A percentile compares a stretch with the other conserved stretches of the same genome.
These are phyloP conservation scores for Zygosaccharomyces bisporus DNA, from an alignment of 805 yeast genomes.

Conservation along the genomic window DNA sequence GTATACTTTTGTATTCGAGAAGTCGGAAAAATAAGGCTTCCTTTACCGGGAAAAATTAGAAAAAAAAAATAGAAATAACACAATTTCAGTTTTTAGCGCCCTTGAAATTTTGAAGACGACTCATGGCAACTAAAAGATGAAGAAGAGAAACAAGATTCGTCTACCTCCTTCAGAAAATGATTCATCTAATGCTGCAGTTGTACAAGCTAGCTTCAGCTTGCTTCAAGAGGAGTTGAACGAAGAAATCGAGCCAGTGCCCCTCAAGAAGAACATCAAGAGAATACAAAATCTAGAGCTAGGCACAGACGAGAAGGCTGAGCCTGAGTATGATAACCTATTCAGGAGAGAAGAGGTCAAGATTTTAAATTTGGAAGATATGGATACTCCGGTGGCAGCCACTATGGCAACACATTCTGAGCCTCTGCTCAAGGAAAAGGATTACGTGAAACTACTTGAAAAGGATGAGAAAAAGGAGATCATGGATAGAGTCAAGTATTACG, in stretches of 20 bases:
- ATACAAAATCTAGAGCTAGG: not conserved
- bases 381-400: not conserved
- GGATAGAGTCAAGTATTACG: constrained; percentile 22
- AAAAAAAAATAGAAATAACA: too few species aligned
- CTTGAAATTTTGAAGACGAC: too few species aligned
- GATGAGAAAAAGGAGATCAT: constrained; percentile 29
- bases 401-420: not conserved
- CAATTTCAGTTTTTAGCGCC: not conserved
- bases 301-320: not conserved
- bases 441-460: constrained; percentile 25
- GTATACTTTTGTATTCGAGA: not conserved
- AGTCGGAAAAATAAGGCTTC: not conserved
- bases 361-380: constrained; percentile 24
- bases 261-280: constrained; percentile 8
- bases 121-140: constrained; percentile 1
- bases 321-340: constrained; percentile 9
- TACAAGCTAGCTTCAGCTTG: constrained; percentile 3
- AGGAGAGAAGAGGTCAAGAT: constrained; percentile 9
- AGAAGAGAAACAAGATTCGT: constrained; percentile 14
- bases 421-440: constrained; percentile 22
- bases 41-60: not conserved
- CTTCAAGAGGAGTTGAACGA: constrained; percentile 11
- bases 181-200: not conserved
- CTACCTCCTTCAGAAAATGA: constrained; percentile 5
- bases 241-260: constrained; percentile 7